Evolutionary conservation across 192 early-diverging fungal genomes (phyloP).

Genomic region (Coemansia sp.): DNA sequence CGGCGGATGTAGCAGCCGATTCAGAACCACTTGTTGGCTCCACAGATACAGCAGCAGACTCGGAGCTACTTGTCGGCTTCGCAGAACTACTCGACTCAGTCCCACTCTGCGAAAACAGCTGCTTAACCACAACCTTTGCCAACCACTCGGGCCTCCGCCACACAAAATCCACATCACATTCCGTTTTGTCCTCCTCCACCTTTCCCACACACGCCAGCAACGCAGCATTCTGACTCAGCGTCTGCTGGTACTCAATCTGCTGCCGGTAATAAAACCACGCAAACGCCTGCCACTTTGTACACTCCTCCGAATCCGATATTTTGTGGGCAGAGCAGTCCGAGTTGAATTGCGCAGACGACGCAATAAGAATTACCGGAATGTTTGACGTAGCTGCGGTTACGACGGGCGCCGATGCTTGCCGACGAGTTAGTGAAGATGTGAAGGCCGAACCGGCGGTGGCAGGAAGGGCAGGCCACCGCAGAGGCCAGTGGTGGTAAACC

Average conservation of each 20-base stretch:
- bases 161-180: constrained; percentile 45
- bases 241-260: constrained; percentile 54
- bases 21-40: neutral
- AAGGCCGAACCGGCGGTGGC: constrained; percentile 25
- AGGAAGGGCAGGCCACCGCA: constrained; percentile 52
- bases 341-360: constrained; percentile 43
- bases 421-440: neutral
- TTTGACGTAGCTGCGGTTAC: constrained; percentile 16
- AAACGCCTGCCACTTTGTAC: constrained; percentile 55
- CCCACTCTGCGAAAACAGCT: constrained; percentile 19
- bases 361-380: constrained; percentile 40
- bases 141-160: constrained; percentile 50
- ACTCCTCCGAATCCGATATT: constrained; percentile 30
- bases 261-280: constrained; percentile 53
- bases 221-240: constrained; percentile 49
- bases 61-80: neutral
- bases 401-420: neutral
- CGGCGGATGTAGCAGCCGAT: neutral
- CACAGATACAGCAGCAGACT: neutral
- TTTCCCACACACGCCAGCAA: constrained; percentile 34
- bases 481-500: constrained; percentile 52
- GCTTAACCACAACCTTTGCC: constrained; percentile 33
- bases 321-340: constrained; percentile 41
- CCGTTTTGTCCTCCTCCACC: constrained; percentile 26
- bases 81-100: neutral